Evolutionary conservation across 306 rosid genomes (phyloP).

Genomic region (Spatholobus suberectus): DNA sequence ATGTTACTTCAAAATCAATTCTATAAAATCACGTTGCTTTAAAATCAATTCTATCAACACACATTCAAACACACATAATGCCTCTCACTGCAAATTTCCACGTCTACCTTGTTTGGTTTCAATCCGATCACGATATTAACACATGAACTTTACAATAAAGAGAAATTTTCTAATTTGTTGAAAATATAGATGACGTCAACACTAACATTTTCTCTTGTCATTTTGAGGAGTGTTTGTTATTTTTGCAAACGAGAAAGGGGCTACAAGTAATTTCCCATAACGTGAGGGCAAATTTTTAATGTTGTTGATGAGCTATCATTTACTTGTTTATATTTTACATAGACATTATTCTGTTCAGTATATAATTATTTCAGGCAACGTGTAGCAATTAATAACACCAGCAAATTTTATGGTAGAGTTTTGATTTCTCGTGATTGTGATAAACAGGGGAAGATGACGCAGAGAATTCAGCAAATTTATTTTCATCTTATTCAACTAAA

Average conservation of each 20-base stretch:
- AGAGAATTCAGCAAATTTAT: too few species aligned
- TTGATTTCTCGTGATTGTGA: not conserved
- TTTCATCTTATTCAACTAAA: too few species aligned
- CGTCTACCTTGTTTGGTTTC: not conserved
- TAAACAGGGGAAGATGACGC: not conserved
- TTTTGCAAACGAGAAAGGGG: not conserved
- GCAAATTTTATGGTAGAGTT: not conserved
- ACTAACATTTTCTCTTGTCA: not conserved
- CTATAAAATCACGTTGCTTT: too few species aligned
- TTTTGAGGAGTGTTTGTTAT: not conserved
- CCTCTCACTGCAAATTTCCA: not conserved
- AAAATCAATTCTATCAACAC: too few species aligned
- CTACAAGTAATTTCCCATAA: not conserved
- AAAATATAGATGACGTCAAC: not conserved
- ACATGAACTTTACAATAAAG: not conserved
- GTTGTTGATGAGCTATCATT: not conserved
- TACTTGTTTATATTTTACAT: not conserved
- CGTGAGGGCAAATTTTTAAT: not conserved
- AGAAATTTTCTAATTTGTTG: not conserved
- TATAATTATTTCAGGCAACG: not conserved
- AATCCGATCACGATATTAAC: not conserved
- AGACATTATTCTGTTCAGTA: not conserved
- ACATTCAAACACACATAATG: too few species aligned
- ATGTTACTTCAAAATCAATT: too few species aligned
- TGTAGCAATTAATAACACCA: not conserved